Base-by-base conservation (phyloP, 164 flowering plant species). In the Euptelea pleiosperma region DNA sequence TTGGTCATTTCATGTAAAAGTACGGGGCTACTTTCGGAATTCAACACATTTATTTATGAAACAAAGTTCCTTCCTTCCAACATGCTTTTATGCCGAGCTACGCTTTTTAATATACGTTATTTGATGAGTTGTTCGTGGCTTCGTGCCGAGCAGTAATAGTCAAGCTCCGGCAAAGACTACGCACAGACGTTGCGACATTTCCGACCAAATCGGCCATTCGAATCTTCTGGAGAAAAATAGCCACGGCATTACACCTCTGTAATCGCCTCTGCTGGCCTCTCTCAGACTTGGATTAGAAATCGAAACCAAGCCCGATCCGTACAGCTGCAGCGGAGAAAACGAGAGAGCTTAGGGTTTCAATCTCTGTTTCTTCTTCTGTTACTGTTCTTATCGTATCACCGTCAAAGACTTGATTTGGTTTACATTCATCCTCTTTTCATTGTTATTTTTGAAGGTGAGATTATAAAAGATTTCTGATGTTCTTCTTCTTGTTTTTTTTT, bases 291-390 rank as follows among this genome's bases (percentile, higher is more conserved):
- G 33, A 14, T 48, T 12, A 1, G 30, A 48, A 48, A 25, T 33
- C 4, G 6, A 14, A 25, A 25, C 52, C 33, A 26, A 26, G 30
- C 29, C 9, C 19, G 52, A 48, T 26, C 52, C 18, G 18, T 10
- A 29, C 52, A 48, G 34, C 25, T 24, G 51, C 51, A 46, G 30
- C 8, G 15, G n/a, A n/a, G n/a, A n/a, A n/a, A n/a, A n/a, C n/a
- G 51, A 46, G 51, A 26, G 16, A 26, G 15, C 10, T 28, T 16
- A 5, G 46, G 16, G 3, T 1, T 42, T 42, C 46, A 49, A 49
- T 49, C 19, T 49, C 52, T 28, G 52, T 49, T n/a, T n/a, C n/a
- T 7, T 15, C 4, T 49, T 28, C 52, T 28, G n/a, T n/a, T n/a
- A n/a, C 8, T 49, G 10, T 49, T 41, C 45, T 41, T 4, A 41